Percentiles rank a stretch among this genome's conserved stretches.
These are phyloP conservation scores for Cyanidium caldarium DNA, from an alignment of 23 red algal species.

Conservation along the genomic window DNA sequence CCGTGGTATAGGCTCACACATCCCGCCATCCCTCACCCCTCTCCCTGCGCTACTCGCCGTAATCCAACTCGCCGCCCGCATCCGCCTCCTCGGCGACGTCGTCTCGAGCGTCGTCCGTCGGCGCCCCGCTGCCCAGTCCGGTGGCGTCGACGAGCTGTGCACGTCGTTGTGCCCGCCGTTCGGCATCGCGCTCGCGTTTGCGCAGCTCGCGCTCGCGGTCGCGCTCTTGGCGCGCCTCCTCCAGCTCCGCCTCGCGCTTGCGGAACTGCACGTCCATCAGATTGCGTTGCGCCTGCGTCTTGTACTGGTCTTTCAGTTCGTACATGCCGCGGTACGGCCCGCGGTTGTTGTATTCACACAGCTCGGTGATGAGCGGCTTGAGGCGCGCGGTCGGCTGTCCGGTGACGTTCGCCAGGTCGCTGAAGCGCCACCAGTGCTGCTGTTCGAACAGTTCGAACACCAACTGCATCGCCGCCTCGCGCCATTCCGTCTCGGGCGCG, in stretches of 20 bases:
- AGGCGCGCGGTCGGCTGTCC: constrained; percentile 18
- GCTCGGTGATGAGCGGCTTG: constrained; percentile 40
- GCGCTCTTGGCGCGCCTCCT: background rate
- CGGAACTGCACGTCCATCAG: background rate
- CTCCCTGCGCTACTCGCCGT: too few relatives aligned
- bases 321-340: constrained; percentile 48
- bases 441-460: constrained; percentile 43
- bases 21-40: too few relatives aligned
- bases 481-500: constrained; percentile 25
- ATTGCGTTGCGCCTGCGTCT: constrained; percentile 49
- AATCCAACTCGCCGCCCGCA: background rate
- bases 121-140: background rate
- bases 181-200: background rate
- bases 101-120: background rate
- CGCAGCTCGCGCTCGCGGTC: background rate
- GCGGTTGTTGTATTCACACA: constrained; percentile 52
- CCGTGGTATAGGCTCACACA: too few relatives aligned
- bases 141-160: background rate
- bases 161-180: background rate
- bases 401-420: constrained; percentile 30
- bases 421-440: constrained; percentile 30
- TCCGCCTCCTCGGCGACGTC: background rate
- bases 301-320: constrained; percentile 78
- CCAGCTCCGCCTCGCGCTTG: background rate
- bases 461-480: constrained; percentile 1